phyloP scores from a whole-genome alignment of 176 grass and related monocot species.

The Cocos nucifera region DNA sequence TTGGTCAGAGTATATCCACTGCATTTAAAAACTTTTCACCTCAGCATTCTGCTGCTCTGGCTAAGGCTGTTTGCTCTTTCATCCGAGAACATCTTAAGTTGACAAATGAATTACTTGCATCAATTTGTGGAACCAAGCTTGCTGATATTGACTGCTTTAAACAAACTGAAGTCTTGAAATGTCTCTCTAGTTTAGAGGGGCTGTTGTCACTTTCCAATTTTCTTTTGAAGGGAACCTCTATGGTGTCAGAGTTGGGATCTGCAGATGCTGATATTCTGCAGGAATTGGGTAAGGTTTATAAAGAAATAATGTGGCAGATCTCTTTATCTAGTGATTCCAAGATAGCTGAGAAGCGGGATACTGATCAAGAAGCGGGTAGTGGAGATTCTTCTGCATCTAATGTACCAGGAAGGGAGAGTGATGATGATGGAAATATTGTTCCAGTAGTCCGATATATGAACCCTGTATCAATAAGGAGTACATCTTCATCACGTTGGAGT shows the following conservation, averaged over 20 bases:
- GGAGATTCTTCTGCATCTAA: constrained; percentile 32
- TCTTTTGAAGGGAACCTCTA: constrained; percentile 57
- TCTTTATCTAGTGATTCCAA: constrained; percentile 46
- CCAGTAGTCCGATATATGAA: constrained; percentile 33
- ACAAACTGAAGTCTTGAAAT: constrained; percentile 41
- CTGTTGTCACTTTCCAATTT: constrained; percentile 50
- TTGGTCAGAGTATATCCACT: constrained; percentile 52
- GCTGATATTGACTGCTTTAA: constrained; percentile 35
- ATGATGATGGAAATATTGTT: constrained; percentile 42
- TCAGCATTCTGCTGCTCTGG: constrained; percentile 49
- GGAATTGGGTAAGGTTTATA: constrained; percentile 54
- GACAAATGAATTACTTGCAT: constrained; percentile 41
- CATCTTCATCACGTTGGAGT: constrained; percentile 47
- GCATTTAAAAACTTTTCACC: constrained; percentile 73
- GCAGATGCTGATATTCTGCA: constrained; percentile 56
- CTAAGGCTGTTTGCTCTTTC: constrained; percentile 45
- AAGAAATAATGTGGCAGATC: constrained; percentile 57
- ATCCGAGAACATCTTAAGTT: constrained; percentile 51
- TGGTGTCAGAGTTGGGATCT: constrained; percentile 53
- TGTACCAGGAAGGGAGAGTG: constrained; percentile 52
- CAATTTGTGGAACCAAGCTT: constrained; percentile 45
- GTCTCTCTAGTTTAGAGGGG: constrained; percentile 51
- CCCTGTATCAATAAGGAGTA: constrained; percentile 28
- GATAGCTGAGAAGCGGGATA: constrained; percentile 29
- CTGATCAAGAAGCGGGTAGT: constrained; percentile 30